phyloP scores from a whole-genome alignment of 1,284 basidiomycete species.

The Porogramme epimiltina region DNA sequence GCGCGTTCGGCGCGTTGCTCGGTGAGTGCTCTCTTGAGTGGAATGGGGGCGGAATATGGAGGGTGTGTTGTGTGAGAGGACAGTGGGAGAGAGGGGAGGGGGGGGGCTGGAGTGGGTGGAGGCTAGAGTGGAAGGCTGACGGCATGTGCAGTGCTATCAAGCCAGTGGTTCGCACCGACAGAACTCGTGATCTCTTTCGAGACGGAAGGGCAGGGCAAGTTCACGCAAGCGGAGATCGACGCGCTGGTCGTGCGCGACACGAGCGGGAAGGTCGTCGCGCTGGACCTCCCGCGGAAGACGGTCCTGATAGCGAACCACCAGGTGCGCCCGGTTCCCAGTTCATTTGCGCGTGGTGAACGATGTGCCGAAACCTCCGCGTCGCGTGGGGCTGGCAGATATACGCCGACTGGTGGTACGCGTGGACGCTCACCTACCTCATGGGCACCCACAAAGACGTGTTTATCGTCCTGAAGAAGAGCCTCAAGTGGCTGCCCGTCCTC shows the following conservation, averaged over 20 bases:
- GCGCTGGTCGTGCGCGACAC: constrained; percentile 56
- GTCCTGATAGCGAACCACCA: constrained; percentile 85
- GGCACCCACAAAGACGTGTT: constrained; percentile 74
- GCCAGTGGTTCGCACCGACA: constrained; percentile 83
- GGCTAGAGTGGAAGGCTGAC: constrained; percentile 1
- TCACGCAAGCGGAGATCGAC: constrained; percentile 60
- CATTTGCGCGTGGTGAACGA: background rate
- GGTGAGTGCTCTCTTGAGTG: constrained; percentile 48
- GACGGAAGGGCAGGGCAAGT: constrained; percentile 60
- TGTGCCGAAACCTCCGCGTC: background rate
- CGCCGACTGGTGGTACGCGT: constrained; percentile 91
- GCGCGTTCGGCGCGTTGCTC: constrained; percentile 73
- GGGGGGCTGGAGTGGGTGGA: background rate
- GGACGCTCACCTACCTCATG: constrained; percentile 83
- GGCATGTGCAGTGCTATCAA: constrained; percentile 63
- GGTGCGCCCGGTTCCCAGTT: constrained; percentile 40
- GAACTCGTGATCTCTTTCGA: constrained; percentile 78
- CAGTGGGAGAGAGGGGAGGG: background rate
- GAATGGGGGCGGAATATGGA: background rate
- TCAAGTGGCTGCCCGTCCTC: constrained; percentile 86
- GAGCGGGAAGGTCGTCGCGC: constrained; percentile 54
- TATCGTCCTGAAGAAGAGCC: constrained; percentile 88
- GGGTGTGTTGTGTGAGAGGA: background rate
- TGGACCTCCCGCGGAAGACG: constrained; percentile 77
- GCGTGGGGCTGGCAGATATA: constrained; percentile 62